A percentile compares a stretch with the other conserved stretches of the same genome.
These are phyloP conservation scores for Blepharisma japonicum DNA, from an alignment of 73 alveolate genomes.

Conservation along the genomic window DNA sequence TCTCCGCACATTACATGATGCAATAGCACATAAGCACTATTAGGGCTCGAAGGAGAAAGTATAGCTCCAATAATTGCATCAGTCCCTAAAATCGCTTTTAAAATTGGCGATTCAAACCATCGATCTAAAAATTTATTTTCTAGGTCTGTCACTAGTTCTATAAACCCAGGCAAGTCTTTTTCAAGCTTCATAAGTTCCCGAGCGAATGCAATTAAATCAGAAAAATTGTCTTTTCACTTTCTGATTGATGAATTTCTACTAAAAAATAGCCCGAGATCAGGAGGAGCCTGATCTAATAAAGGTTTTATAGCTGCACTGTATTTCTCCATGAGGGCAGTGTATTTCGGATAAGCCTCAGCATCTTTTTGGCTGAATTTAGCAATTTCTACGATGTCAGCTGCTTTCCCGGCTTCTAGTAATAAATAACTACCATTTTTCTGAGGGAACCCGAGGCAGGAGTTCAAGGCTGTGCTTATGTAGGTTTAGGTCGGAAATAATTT, in stretches of 20 bases:
- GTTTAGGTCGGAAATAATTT: slow-evolving; percentile 49
- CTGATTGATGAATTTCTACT: not conserved
- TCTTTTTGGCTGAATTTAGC: slow-evolving; percentile 64
- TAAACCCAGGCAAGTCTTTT: slow-evolving; percentile 34
- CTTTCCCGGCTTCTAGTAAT: slow-evolving; percentile 45
- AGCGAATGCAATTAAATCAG: not conserved
- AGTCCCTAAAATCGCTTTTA: slow-evolving; percentile 61
- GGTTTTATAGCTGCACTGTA: slow-evolving; percentile 29
- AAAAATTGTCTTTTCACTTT: slow-evolving; percentile 23
- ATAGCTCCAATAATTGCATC: slow-evolving; percentile 73
- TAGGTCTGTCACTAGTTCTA: slow-evolving; percentile 52
- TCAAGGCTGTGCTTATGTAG: slow-evolving; percentile 46
- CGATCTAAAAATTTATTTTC: slow-evolving; percentile 50
- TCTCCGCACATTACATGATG: slow-evolving; percentile 76
- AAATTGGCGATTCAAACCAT: slow-evolving; percentile 65
- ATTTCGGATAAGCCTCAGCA: slow-evolving; percentile 51
- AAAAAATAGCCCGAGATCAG: slow-evolving; percentile 17
- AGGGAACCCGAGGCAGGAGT: slow-evolving; percentile 42
- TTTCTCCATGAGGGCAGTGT: slow-evolving; percentile 38
- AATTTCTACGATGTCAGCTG: slow-evolving; percentile 40
- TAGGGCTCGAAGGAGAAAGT: slow-evolving; percentile 46
- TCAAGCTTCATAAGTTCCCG: not conserved
- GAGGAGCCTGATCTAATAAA: not conserved
- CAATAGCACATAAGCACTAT: slow-evolving; percentile 52
- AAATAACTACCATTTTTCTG: slow-evolving; percentile 38